A percentile compares a stretch with the other conserved stretches of the same genome.
phyloP scores from a whole-genome alignment of 75 land plant species.

The Adiantum capillusveneris region DNA sequence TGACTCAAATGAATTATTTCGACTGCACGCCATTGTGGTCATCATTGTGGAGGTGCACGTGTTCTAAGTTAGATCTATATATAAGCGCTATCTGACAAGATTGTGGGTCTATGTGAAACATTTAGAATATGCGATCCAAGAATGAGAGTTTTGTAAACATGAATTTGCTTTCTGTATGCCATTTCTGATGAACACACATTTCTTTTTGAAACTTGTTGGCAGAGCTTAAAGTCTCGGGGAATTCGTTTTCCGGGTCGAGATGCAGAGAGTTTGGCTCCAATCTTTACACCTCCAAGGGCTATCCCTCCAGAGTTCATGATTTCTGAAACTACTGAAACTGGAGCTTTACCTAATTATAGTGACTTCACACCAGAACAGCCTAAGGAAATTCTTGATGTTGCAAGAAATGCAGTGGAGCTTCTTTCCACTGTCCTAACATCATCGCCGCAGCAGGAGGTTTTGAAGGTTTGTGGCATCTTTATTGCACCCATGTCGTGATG shows the following conservation, averaged over 20 bases:
- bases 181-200: too few species aligned
- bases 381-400: slow-evolving; percentile 55
- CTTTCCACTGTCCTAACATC: slow-evolving; percentile 63
- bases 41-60: too few species aligned
- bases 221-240: slow-evolving; percentile 65
- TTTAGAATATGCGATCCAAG: too few species aligned
- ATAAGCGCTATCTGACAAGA: too few species aligned
- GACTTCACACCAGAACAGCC: slow-evolving; percentile 38
- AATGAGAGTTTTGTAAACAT: too few species aligned
- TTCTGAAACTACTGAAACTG: not conserved
- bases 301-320: slow-evolving; percentile 18
- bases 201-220: too few species aligned
- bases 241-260: slow-evolving; percentile 35
- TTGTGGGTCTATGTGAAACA: too few species aligned
- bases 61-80: too few species aligned
- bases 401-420: slow-evolving; percentile 69
- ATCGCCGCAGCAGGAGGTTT: slow-evolving; percentile 36
- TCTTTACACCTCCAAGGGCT: slow-evolving; percentile 85
- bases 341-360: slow-evolving; percentile 1
- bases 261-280: slow-evolving; percentile 55
- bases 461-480: slow-evolving; percentile 51
- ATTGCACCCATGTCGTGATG: too few species aligned
- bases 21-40: too few species aligned
- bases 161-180: too few species aligned
- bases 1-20: too few species aligned